phyloP scores from a whole-genome alignment of 179 eudicot species.

The Spinacia oleracea region DNA sequence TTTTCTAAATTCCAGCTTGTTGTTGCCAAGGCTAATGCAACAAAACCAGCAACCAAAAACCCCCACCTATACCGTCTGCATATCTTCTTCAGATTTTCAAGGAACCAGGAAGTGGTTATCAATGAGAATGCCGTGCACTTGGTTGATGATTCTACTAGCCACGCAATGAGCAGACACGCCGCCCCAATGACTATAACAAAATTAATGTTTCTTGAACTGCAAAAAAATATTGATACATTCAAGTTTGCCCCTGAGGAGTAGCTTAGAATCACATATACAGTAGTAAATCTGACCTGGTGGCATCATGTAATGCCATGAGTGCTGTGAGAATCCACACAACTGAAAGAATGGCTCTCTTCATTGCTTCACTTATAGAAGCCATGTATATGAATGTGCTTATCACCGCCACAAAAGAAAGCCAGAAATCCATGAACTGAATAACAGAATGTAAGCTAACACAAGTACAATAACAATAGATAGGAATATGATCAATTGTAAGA shows the following conservation, averaged over 20 bases:
- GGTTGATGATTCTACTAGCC: too few relatives aligned
- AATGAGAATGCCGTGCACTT: too few relatives aligned
- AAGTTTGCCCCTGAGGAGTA: background rate
- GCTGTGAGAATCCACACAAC: constrained; percentile 8
- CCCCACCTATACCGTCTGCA: too few relatives aligned
- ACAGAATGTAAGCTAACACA: background rate
- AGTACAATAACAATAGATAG: background rate
- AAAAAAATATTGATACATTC: too few relatives aligned
- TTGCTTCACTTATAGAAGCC: constrained; percentile 4
- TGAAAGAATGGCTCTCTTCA: constrained; percentile 17
- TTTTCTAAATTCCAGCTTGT: too few relatives aligned
- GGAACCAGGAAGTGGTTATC: background rate
- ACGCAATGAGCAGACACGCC: too few relatives aligned
- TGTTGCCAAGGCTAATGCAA: too few relatives aligned
- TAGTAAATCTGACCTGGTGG: constrained; percentile 1
- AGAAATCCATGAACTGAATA: constrained; percentile 20
- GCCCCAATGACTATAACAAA: too few relatives aligned
- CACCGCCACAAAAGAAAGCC: constrained; percentile 20
- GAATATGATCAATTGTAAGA: too few relatives aligned
- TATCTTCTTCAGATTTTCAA: constrained; percentile 2
- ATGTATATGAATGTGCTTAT: background rate
- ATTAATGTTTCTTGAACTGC: too few relatives aligned
- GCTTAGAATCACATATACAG: too few relatives aligned
- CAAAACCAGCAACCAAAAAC: too few relatives aligned
- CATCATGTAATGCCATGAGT: constrained; percentile 9